Percentiles rank a stretch among this genome's conserved stretches.
Evolutionary conservation across 805 yeast species (phyloP).

Genomic region (Wickerhamiella kurtzmanii): DNA sequence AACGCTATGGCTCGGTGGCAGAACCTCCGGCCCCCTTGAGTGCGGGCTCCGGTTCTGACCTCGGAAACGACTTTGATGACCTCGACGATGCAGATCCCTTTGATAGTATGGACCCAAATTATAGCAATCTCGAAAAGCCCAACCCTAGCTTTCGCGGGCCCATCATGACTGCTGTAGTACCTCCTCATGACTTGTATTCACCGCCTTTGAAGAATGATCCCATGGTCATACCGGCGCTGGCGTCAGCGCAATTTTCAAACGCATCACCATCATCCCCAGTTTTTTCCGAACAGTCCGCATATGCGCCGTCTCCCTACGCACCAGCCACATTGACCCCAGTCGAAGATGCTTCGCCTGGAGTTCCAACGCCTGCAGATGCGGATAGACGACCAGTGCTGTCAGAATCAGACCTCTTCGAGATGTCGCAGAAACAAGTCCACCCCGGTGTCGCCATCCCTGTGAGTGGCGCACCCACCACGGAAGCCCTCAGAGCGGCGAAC

Average conservation of each 20-base stretch:
- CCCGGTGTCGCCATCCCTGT: background rate
- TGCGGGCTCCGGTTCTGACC: background rate
- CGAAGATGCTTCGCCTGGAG: no score
- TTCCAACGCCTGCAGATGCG: no score
- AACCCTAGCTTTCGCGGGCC: no score
- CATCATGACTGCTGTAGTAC: no score
- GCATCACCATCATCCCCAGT: no score
- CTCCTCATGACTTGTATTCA: background rate
- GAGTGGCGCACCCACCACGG: constrained; percentile 3
- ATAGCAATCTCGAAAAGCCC: background rate
- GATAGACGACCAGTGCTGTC: background rate
- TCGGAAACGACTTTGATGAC: background rate
- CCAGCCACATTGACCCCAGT: background rate
- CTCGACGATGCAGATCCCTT: background rate
- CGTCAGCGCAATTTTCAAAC: no score
- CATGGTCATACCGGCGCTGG: background rate
- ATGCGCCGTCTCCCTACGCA: background rate
- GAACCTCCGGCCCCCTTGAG: no score
- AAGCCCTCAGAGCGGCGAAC: constrained; percentile 3
- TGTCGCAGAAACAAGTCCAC: background rate
- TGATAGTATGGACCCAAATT: background rate
- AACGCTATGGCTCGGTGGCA: background rate
- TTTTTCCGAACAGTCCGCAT: no score
- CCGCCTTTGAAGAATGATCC: background rate
- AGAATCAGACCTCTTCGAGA: constrained; percentile 2